A percentile compares a stretch with the other conserved stretches of the same genome.
These are phyloP conservation scores for Oxytropis ochrocephala DNA, from an alignment of 306 rosid genomes.

Conservation along the genomic window DNA sequence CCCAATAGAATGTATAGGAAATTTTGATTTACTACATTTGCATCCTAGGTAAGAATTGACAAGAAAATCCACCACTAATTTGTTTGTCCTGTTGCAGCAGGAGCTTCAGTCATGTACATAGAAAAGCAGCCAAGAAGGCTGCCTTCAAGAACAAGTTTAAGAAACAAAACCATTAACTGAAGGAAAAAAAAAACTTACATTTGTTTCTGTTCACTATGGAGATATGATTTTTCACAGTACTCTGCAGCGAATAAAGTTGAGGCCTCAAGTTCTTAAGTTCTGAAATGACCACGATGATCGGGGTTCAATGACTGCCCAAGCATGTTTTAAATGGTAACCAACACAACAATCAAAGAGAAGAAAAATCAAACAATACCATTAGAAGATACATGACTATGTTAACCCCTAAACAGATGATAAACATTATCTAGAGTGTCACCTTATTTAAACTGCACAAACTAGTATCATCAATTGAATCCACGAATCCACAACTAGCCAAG, in stretches of 20 bases:
- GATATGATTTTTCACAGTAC: conserved; percentile 88
- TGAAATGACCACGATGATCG: conserved; percentile 38
- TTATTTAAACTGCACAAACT: not conserved
- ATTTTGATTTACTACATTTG: not conserved
- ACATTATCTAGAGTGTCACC: not conserved
- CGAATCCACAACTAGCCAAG: not conserved
- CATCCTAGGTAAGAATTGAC: not conserved
- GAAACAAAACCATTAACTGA: not conserved
- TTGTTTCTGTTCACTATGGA: conserved; percentile 86
- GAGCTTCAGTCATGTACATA: not conserved
- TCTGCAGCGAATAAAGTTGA: conserved; percentile 98
- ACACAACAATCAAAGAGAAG: not conserved
- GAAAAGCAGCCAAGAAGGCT: conserved; percentile 3
- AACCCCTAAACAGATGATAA: not conserved
- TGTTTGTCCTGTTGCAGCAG: not conserved
- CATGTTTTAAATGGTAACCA: not conserved
- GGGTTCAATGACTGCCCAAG: conserved; percentile 2
- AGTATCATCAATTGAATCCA: not conserved
- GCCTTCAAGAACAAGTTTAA: not conserved
- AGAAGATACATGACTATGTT: not conserved
- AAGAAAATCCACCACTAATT: not conserved
- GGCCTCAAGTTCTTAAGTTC: conserved; percentile 96
- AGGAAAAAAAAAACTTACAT: conserved; percentile 48
- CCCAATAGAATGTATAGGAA: not conserved
- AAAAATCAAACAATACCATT: not conserved